These are phyloP conservation scores for Hansenula lynferdii DNA, from an alignment of 1,139 yeast genomes.

Conservation along the genomic window DNA sequence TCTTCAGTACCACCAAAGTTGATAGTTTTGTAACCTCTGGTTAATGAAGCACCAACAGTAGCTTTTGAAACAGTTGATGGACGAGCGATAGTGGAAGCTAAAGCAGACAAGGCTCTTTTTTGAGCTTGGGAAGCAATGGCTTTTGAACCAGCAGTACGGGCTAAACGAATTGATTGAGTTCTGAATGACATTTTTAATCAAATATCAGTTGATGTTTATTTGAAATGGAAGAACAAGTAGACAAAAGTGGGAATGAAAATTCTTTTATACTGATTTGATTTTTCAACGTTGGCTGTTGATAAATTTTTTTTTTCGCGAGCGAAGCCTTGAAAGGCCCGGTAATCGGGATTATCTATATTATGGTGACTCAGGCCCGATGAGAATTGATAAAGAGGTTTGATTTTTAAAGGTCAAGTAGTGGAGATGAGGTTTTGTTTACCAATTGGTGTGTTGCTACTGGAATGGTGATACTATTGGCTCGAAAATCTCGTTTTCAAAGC, in stretches of 20 bases:
- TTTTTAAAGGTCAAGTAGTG: too few species aligned
- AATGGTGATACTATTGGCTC: too few species aligned
- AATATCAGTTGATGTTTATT: not conserved
- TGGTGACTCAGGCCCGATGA: too few species aligned
- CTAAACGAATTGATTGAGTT: conserved; percentile 57
- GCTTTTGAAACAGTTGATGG: conserved; percentile 46
- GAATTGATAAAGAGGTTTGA: too few species aligned
- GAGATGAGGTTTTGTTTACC: too few species aligned
- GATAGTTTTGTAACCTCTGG: conserved; percentile 92
- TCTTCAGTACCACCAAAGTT: conserved; percentile 96
- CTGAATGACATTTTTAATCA: conserved; percentile 61
- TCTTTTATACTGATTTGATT: not conserved
- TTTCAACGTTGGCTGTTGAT: too few species aligned
- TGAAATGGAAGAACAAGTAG: not conserved
- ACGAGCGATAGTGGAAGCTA: conserved; percentile 44
- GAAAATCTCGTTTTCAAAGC: too few species aligned
- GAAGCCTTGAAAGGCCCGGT: too few species aligned
- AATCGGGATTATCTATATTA: too few species aligned
- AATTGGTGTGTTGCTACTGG: too few species aligned
- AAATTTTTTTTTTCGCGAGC: too few species aligned
- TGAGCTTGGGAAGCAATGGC: conserved; percentile 16
- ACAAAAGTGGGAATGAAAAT: not conserved
- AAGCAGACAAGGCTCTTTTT: conserved; percentile 63
- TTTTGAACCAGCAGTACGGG: conserved; percentile 51
- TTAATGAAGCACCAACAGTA: conserved; percentile 26